Conservation (phyloP, 2,329 filamentous ascomycete species). For the Microcyclospora tardicrescens region DNA sequence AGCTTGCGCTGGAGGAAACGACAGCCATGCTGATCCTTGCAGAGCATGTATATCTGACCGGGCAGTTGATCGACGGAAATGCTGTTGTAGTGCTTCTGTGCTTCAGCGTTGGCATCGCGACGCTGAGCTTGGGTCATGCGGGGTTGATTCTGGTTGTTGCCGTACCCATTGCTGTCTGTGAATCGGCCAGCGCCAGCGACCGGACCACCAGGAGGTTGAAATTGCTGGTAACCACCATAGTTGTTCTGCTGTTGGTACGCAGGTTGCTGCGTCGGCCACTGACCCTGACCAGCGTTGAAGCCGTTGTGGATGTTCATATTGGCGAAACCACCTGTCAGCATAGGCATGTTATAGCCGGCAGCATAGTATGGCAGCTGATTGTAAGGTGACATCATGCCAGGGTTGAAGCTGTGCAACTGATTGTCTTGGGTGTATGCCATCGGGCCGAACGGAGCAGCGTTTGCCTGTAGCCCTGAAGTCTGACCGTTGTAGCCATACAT, state of each 20-base stretch:
- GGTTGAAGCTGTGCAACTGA: conserved; percentile 11
- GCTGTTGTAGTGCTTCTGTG: conserved; percentile 65
- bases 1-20: conserved; percentile 95
- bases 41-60: conserved; percentile 76
- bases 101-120: conserved; percentile 60
- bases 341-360: conserved; percentile 42
- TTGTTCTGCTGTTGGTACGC: conserved; percentile 30
- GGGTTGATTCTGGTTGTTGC: background rate
- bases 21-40: conserved; percentile 97
- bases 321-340: conserved; percentile 56
- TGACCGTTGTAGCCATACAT: conserved; percentile 44
- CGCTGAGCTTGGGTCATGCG: conserved; percentile 63
- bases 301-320: conserved; percentile 44
- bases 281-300: conserved; percentile 28
- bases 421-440: conserved; percentile 9
- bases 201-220: conserved; percentile 35
- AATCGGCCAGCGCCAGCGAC: conserved; percentile 34
- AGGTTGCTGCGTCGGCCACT: conserved; percentile 14
- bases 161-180: conserved; percentile 52
- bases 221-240: conserved; percentile 44
- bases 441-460: conserved; percentile 66
- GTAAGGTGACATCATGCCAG: conserved; percentile 18
- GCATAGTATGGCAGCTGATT: conserved; percentile 27
- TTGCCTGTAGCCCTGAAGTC: conserved; percentile 65
- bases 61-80: conserved; percentile 66